phyloP scores from a whole-genome alignment of 129 eudicot species.

The Gnaphalium uliginosum region DNA sequence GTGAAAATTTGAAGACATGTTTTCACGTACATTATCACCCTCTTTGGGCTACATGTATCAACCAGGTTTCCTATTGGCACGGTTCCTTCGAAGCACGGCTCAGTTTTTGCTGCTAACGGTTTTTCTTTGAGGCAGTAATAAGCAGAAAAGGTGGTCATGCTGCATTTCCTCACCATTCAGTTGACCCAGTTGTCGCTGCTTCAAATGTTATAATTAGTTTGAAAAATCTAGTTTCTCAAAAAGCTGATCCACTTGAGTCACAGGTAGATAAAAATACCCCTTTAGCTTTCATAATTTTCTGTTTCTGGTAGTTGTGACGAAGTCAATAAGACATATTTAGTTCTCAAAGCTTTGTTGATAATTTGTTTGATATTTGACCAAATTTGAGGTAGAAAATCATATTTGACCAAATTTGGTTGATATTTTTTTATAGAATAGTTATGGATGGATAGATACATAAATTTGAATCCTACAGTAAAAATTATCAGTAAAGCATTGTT shows the following conservation, averaged over 20 bases:
- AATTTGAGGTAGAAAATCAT: too few species aligned
- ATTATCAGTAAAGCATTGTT: too few species aligned
- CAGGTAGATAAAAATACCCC: constrained; percentile 31
- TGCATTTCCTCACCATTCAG: constrained; percentile 55
- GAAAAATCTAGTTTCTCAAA: constrained; percentile 57
- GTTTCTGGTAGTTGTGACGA: too few species aligned
- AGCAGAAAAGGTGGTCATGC: constrained; percentile 72
- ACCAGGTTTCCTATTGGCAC: constrained; percentile 34
- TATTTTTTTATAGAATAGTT: too few species aligned
- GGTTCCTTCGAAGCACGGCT: constrained; percentile 44
- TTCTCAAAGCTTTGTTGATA: too few species aligned
- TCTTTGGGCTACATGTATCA: constrained; percentile 53
- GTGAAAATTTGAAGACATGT: too few species aligned
- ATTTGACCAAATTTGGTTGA: too few species aligned
- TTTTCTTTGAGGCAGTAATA: constrained; percentile 54
- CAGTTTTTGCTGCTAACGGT: constrained; percentile 48
- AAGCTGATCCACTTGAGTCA: constrained; percentile 61
- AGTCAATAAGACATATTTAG: too few species aligned
- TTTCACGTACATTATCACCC: too few species aligned
- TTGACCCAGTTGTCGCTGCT: constrained; percentile 57
- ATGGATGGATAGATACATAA: too few species aligned
- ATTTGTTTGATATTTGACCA: too few species aligned
- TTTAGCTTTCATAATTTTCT: background rate
- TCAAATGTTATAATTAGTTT: constrained; percentile 52
- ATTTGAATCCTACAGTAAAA: too few species aligned